These are phyloP conservation scores for Fusarium stilboides DNA, from an alignment of 2,329 filamentous ascomycete species.

Conservation along the genomic window DNA sequence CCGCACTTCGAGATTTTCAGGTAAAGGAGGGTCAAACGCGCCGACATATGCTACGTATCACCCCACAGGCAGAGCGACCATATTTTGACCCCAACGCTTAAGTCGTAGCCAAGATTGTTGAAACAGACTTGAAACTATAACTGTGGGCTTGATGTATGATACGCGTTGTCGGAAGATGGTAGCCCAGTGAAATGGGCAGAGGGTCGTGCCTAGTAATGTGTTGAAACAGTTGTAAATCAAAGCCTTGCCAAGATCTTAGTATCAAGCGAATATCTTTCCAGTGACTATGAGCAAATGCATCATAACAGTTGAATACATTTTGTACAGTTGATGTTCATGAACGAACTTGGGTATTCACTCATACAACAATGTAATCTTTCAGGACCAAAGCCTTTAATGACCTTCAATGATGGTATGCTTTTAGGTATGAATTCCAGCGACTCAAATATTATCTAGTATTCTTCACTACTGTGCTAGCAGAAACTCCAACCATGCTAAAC, in stretches of 20 bases:
- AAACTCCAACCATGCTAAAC: slow-evolving; percentile 2
- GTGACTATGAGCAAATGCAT: background rate
- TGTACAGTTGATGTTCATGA: background rate
- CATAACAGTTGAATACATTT: background rate
- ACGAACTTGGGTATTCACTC: background rate
- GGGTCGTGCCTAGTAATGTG: background rate
- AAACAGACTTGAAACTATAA: too few species aligned
- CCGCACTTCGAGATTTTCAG: slow-evolving; percentile 26
- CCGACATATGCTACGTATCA: slow-evolving; percentile 25
- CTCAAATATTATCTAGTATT: too few species aligned
- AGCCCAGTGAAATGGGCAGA: background rate
- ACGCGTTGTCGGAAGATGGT: background rate
- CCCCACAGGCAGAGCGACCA: slow-evolving; percentile 21
- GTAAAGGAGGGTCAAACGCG: slow-evolving; percentile 25
- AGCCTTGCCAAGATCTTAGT: background rate
- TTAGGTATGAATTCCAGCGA: too few species aligned
- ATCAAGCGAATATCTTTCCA: background rate
- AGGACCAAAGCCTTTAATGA: too few species aligned
- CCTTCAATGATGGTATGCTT: too few species aligned
- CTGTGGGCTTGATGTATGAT: background rate
- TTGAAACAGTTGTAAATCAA: background rate
- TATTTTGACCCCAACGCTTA: slow-evolving; percentile 21
- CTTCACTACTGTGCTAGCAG: background rate
- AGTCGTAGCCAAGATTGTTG: background rate
- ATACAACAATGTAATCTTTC: too few species aligned